Percentiles rank a stretch among this genome's conserved stretches.
Evolutionary conservation across 179 eudicot genomes (phyloP).

Genomic region (Beta macrorhiza): DNA sequence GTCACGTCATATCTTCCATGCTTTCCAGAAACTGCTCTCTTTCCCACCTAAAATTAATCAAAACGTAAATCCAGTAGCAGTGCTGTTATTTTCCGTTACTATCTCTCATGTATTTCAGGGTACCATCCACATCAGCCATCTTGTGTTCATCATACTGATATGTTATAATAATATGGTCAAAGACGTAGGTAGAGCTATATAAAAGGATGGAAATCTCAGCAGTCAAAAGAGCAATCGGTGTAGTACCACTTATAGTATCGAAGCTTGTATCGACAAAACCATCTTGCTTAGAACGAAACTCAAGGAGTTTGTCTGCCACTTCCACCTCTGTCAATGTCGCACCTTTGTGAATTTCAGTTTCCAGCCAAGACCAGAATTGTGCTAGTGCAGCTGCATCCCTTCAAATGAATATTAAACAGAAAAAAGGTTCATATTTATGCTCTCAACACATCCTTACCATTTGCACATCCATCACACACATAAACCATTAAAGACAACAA

Average conservation of each 20-base stretch:
- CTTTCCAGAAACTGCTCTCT: background rate
- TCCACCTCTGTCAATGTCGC: slow-evolving; percentile 73
- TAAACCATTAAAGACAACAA: background rate
- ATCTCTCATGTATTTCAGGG: background rate
- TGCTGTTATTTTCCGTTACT: too few species aligned
- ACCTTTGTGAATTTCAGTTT: slow-evolving; percentile 60
- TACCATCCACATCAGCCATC: background rate
- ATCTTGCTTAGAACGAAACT: slow-evolving; percentile 78
- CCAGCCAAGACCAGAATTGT: slow-evolving; percentile 96
- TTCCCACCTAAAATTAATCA: background rate
- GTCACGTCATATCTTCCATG: background rate
- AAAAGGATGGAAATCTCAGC: background rate
- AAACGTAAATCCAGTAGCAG: background rate
- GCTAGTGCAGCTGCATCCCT: slow-evolving; percentile 96
- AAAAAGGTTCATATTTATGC: background rate
- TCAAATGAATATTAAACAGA: slow-evolving; percentile 22
- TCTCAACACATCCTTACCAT: background rate
- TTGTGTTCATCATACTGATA: background rate
- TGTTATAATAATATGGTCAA: background rate
- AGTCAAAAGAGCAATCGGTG: slow-evolving; percentile 14
- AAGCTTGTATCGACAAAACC: slow-evolving; percentile 93
- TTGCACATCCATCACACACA: background rate
- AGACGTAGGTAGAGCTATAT: background rate
- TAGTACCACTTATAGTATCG: slow-evolving; percentile 89
- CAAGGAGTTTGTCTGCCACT: slow-evolving; percentile 81